phyloP scores from a whole-genome alignment of 2,329 filamentous ascomycete genomes.

The Colletotrichum caudatum region DNA sequence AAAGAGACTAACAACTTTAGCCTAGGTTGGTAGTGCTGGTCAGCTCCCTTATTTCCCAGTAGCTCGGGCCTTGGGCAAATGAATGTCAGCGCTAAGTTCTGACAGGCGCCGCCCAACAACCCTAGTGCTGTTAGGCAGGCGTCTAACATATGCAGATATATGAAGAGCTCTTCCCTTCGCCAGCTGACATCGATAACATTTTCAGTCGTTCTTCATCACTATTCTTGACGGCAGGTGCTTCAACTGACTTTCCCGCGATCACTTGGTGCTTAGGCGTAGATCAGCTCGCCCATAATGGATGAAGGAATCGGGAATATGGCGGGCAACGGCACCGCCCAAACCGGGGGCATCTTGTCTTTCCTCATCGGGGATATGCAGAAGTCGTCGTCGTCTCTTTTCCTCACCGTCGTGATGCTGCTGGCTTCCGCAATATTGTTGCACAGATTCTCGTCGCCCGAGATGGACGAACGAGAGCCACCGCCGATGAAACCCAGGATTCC shows the following conservation, averaged over 20 bases:
- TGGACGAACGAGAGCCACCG: constrained; percentile 57
- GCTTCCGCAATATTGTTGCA: constrained; percentile 1
- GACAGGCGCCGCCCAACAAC: neutral
- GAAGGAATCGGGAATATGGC: neutral
- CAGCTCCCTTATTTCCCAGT: neutral
- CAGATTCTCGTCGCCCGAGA: constrained; percentile 13
- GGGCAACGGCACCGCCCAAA: constrained; percentile 17
- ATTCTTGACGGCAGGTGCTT: too few relatives aligned
- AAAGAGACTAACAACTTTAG: neutral
- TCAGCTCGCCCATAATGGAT: neutral
- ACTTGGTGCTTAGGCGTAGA: neutral
- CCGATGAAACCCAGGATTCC: constrained; percentile 56
- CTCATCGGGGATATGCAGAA: constrained; percentile 6
- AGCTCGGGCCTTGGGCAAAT: neutral
- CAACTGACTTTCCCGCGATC: neutral
- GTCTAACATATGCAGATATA: neutral
- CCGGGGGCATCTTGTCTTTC: constrained; percentile 16
- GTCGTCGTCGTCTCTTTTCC: constrained; percentile 17
- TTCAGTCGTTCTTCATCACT: too few relatives aligned
- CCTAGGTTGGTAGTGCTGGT: neutral
- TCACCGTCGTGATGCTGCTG: neutral
- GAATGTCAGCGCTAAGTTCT: constrained; percentile 6
- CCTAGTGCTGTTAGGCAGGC: neutral
- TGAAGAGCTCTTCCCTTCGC: neutral
- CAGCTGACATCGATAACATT: too few relatives aligned